Percentiles rank a stretch among this genome's conserved stretches.
Conservation (phyloP, 2,329 filamentous ascomycete species). For the Pseudogymnoascus sp. region DNA sequence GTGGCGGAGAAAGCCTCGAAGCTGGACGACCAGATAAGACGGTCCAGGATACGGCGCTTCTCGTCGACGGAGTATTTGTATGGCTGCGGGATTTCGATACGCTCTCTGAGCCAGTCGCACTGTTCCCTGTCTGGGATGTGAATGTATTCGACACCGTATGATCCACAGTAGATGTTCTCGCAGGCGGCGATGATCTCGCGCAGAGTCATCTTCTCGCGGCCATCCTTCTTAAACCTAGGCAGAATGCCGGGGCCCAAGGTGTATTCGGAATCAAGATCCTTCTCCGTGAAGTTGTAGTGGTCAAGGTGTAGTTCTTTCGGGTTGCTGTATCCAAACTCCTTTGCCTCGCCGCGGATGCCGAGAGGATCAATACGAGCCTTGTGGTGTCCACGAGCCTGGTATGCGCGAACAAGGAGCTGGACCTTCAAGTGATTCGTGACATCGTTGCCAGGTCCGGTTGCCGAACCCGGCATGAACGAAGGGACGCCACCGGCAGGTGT, state of each 20-base stretch:
- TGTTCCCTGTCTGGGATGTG: slow-evolving; percentile 96
- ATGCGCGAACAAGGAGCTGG: slow-evolving; percentile 90
- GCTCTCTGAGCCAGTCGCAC: slow-evolving; percentile 96
- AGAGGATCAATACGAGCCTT: slow-evolving; percentile 97
- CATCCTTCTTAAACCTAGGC: slow-evolving; percentile 82
- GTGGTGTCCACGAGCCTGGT: slow-evolving; percentile 96
- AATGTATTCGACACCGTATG: slow-evolving; percentile 97
- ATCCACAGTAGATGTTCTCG: slow-evolving; percentile 92
- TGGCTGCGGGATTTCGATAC: slow-evolving; percentile 84
- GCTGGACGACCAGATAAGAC: slow-evolving; percentile 96
- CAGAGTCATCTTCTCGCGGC: slow-evolving; percentile 90
- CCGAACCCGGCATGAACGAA: slow-evolving; percentile 59
- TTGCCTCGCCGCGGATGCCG: slow-evolving; percentile 78
- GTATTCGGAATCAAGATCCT: slow-evolving; percentile 88
- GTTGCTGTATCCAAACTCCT: slow-evolving; percentile 76
- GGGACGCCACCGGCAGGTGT: slow-evolving; percentile 71
- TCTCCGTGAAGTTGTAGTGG: slow-evolving; percentile 91
- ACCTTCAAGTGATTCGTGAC: slow-evolving; percentile 97
- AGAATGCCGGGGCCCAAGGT: slow-evolving; percentile 88
- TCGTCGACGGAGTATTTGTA: slow-evolving; percentile 98
- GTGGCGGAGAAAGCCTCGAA: slow-evolving; percentile 93
- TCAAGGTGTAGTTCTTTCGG: slow-evolving; percentile 90
- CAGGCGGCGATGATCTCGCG: slow-evolving; percentile 89
- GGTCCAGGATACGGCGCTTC: slow-evolving; percentile 94
- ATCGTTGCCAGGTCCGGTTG: slow-evolving; percentile 64